Percentiles rank a stretch among this genome's conserved stretches.
phyloP scores from a whole-genome alignment of 306 rosid genomes.

The Abrus precatorius region DNA sequence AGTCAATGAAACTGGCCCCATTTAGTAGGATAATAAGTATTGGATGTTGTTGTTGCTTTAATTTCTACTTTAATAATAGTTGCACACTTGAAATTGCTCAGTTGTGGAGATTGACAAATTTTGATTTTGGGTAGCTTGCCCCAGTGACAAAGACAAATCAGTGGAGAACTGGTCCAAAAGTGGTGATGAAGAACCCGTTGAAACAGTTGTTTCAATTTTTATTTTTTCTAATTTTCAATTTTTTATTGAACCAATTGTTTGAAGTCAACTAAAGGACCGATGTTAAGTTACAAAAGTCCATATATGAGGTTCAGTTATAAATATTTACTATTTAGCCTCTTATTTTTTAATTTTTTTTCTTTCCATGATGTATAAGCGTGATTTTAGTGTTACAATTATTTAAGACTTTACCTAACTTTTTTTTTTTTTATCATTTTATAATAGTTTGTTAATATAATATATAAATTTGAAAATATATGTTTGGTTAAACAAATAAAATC shows the following conservation, averaged over 20 bases:
- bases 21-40: constrained; percentile 33
- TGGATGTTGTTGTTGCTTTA: constrained; percentile 32
- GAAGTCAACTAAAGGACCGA: background rate
- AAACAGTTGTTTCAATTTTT: background rate
- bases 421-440: background rate
- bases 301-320: background rate
- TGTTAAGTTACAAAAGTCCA: background rate
- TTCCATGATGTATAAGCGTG: background rate
- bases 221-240: background rate
- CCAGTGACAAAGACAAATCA: constrained; percentile 50
- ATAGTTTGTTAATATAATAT: background rate
- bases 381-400: background rate
- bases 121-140: constrained; percentile 37
- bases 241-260: background rate
- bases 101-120: constrained; percentile 42
- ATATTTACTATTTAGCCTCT: background rate
- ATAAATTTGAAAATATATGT: too few species aligned
- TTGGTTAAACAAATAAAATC: background rate
- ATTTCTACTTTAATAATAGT: constrained; percentile 35
- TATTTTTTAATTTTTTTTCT: background rate
- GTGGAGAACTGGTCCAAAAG: background rate
- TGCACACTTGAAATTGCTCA: constrained; percentile 42
- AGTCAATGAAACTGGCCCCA: constrained; percentile 32
- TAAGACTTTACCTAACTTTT: background rate
- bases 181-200: background rate